phyloP scores from a whole-genome alignment of 1,284 basidiomycete genomes.

The Coriolopsis trogii region DNA sequence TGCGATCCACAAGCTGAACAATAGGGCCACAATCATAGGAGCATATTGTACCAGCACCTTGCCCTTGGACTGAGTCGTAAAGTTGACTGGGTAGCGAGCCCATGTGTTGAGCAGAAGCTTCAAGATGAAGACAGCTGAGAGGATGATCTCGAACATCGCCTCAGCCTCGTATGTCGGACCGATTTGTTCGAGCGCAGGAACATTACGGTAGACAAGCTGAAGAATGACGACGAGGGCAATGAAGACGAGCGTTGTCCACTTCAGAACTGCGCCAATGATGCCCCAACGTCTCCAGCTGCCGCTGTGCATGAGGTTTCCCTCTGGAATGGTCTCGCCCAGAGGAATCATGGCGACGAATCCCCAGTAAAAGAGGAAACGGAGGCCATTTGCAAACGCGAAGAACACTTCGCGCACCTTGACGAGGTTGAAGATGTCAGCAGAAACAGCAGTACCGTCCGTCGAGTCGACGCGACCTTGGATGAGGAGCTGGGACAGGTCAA shows the following conservation, averaged over 20 bases:
- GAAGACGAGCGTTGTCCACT: slow-evolving; percentile 50
- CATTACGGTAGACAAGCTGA: slow-evolving; percentile 67
- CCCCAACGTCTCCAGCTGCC: slow-evolving; percentile 71
- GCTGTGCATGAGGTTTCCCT: slow-evolving; percentile 44
- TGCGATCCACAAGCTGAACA: slow-evolving; percentile 54
- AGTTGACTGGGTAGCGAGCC: slow-evolving; percentile 32
- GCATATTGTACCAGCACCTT: slow-evolving; percentile 52
- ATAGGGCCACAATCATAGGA: slow-evolving; percentile 53
- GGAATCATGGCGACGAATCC: slow-evolving; percentile 60
- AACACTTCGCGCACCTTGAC: slow-evolving; percentile 61
- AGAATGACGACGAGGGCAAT: slow-evolving; percentile 52
- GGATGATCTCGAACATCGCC: slow-evolving; percentile 56
- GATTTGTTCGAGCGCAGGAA: slow-evolving; percentile 43
- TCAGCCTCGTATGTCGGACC: slow-evolving; percentile 60
- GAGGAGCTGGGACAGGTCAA: slow-evolving; percentile 66
- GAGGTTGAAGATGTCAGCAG: slow-evolving; percentile 39
- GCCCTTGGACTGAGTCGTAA: slow-evolving; percentile 41
- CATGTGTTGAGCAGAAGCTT: slow-evolving; percentile 64
- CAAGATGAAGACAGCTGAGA: slow-evolving; percentile 60
- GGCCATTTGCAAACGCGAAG: slow-evolving; percentile 57
- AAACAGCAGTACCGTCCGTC: slow-evolving; percentile 29
- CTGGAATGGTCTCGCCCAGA: slow-evolving; percentile 38
- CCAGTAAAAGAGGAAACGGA: slow-evolving; percentile 73
- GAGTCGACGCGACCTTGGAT: slow-evolving; percentile 37
- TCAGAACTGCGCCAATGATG: slow-evolving; percentile 50